A percentile compares a stretch with the other conserved stretches of the same genome.
phyloP scores from a whole-genome alignment of 805 yeast species.

The Yarrowia porcina region DNA sequence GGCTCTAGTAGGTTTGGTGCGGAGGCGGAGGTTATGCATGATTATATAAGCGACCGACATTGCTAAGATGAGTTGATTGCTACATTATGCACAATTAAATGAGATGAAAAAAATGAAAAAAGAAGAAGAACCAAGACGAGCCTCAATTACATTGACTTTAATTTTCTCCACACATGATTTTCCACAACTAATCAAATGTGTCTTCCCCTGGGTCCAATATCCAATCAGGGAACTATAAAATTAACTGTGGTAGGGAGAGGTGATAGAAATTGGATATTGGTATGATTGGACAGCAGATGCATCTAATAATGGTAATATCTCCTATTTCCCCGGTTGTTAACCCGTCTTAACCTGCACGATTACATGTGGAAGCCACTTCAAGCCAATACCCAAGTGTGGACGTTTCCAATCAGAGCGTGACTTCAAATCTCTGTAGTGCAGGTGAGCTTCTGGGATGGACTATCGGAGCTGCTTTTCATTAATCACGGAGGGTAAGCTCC shows the following conservation, averaged over 20 bases:
- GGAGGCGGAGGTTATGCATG: slow-evolving; percentile 7
- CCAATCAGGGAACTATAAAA: background rate
- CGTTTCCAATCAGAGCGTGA: too few relatives aligned
- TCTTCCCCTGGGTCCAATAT: background rate
- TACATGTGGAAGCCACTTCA: too few relatives aligned
- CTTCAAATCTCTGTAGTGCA: too few relatives aligned
- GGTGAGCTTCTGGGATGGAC: too few relatives aligned
- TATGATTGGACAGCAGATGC: background rate
- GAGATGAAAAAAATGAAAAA: background rate
- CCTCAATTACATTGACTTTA: too few relatives aligned
- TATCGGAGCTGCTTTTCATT: too few relatives aligned
- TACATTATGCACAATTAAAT: background rate
- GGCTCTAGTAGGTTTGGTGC: background rate
- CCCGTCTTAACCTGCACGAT: too few relatives aligned
- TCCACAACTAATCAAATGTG: background rate
- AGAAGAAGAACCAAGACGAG: too few relatives aligned
- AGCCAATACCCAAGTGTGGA: too few relatives aligned
- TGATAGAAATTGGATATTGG: background rate
- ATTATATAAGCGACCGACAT: background rate
- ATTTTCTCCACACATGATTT: background rate
- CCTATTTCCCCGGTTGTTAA: too few relatives aligned
- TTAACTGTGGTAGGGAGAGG: background rate
- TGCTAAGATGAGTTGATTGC: background rate
- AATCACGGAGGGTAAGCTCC: too few relatives aligned
- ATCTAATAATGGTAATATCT: background rate